Percentiles rank a stretch among this genome's conserved stretches.
phyloP scores from a whole-genome alignment of 2,329 filamentous ascomycete genomes.

The Juglanconis sp. region DNA sequence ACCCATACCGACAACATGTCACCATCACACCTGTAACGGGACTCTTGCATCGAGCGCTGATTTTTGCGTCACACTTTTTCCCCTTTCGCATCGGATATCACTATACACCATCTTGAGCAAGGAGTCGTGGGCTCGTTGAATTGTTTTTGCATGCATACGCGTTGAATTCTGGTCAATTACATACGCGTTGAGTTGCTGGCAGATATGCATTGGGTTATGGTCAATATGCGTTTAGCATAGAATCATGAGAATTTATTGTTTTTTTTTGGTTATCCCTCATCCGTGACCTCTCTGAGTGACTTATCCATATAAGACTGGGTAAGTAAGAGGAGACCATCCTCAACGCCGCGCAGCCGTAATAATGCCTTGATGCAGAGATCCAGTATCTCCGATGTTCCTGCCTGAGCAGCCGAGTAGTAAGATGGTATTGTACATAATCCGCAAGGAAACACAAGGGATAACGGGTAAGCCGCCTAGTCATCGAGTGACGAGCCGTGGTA shows the following conservation, averaged over 20 bases:
- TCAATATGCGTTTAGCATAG: background rate
- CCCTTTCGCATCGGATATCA: background rate
- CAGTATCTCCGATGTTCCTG: background rate
- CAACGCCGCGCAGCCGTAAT: constrained; percentile 18
- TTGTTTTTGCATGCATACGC: background rate
- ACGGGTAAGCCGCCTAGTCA: background rate
- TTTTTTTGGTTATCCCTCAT: background rate
- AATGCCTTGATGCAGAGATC: constrained; percentile 14
- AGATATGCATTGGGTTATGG: background rate
- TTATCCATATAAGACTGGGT: constrained; percentile 2
- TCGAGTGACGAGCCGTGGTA: background rate
- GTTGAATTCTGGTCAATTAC: background rate
- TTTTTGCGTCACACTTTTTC: background rate
- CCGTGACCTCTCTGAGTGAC: background rate
- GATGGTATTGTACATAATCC: constrained; percentile 9
- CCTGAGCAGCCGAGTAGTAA: constrained; percentile 2
- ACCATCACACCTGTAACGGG: background rate
- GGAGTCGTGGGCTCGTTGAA: constrained; percentile 6
- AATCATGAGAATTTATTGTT: background rate
- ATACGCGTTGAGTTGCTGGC: background rate
- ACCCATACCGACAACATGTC: background rate
- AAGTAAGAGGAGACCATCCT: background rate
- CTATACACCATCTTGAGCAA: constrained; percentile 3
- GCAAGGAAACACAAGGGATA: background rate
- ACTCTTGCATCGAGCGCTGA: constrained; percentile 7